phyloP scores from a whole-genome alignment of 108 stramenopile species.

The Chaetoceros tenuissimus region DNA sequence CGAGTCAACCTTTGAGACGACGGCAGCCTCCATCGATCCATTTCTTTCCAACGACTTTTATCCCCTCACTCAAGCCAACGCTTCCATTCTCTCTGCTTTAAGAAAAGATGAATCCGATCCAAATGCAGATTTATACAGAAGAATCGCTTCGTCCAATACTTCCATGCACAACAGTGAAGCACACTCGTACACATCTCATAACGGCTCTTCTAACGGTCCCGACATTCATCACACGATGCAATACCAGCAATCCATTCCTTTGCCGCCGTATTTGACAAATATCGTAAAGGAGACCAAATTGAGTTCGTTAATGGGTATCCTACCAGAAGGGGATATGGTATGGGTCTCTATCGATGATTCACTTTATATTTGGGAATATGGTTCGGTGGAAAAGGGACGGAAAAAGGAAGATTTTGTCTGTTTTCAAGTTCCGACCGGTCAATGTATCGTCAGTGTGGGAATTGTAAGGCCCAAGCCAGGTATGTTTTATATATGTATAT shows the following conservation, averaged over 20 bases:
- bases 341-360: conserved; percentile 90
- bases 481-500: conserved; percentile 9
- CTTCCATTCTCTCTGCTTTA: conserved; percentile 47
- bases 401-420: conserved; percentile 48
- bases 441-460: conserved; percentile 75
- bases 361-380: conserved; percentile 86
- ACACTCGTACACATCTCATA: conserved; percentile 5
- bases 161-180: conserved; percentile 3
- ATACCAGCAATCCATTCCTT: conserved; percentile 53
- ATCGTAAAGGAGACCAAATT: conserved; percentile 30
- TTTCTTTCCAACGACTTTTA: conserved; percentile 72
- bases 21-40: conserved; percentile 20
- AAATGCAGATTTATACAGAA: conserved; percentile 72
- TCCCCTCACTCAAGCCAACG: conserved; percentile 53
- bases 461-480: conserved; percentile 74
- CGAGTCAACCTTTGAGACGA: no score
- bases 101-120: conserved; percentile 67
- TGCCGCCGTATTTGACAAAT: conserved; percentile 46
- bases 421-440: conserved; percentile 70
- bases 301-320: conserved; percentile 82
- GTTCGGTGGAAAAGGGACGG: conserved; percentile 2
- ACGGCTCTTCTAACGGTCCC: neutral
- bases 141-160: conserved; percentile 22
- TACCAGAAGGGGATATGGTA: conserved; percentile 80
- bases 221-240: conserved; percentile 6